Evolutionary conservation across 306 rosid genomes (phyloP), one percentile per base, ranked within the genome.

Genomic region (Sicyos baderoa): DNA sequence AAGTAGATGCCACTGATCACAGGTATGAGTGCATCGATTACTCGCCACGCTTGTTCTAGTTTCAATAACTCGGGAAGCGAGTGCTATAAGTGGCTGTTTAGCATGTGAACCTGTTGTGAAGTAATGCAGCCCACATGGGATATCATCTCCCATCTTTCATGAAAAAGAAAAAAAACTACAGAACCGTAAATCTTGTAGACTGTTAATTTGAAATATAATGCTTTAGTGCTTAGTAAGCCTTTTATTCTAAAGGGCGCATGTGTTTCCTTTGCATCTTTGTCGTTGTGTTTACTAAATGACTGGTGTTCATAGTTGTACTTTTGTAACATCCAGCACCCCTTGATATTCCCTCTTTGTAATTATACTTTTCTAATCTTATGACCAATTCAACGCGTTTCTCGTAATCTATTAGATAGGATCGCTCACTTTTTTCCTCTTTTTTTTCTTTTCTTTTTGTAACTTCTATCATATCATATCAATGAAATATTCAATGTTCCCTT

Each of bases 91-190:
- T 66, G 71, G 54, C 40, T 22, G 37, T 45, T 45, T 44, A 47
- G 71, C 71, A 21, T 66, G 40, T 66, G 54, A 47, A 47, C 54
- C 55, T 47, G 55, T 64, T 42, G 70, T 19, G 70, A 64, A 44
- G 70, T 64, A 64, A 40, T 42, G 53, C 35, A 47, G 44, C 51
- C 52, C 53, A 64, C 53, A 64, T 66, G 55, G 66, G 66, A 5
- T 18, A 42, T 21, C 47, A 15, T 66, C 71, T 35, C 71, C 37
- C 48, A 6, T 1, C 49, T 66, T 66, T 66, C 21, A 48, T 66
- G 14, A 13, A 21, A 40, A 13, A 62, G 35, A 18, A 19, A 15
- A 25, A 25, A 7, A 35, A 66, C 7, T 22, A 21, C 15, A 45
- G 40, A 66, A 66, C 35, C 55, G 25, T 35, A 66, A 18, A 64